A percentile compares a stretch with the other conserved stretches of the same genome.
These are phyloP conservation scores for Dioszegia aurantiaca DNA, from an alignment of 768 basidiomycete genomes.

Conservation along the genomic window DNA sequence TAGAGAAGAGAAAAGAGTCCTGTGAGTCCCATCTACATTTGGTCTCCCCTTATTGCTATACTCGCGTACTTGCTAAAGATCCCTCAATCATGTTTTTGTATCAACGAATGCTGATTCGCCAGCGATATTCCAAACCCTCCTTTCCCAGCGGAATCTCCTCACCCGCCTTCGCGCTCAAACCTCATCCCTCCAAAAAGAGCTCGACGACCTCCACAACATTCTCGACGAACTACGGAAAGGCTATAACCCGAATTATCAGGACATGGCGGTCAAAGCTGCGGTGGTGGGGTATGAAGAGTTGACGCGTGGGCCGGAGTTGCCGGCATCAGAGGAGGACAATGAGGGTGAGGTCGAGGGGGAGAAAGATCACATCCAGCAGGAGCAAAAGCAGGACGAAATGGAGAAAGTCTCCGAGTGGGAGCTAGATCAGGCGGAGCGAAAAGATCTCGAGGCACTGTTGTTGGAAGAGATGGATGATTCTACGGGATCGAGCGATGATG, in stretches of 20 bases:
- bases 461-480: conserved; percentile 59
- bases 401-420: conserved; percentile 55
- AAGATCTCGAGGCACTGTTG: conserved; percentile 71
- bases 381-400: conserved; percentile 19
- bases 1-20: conserved; percentile 81
- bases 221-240: conserved; percentile 73
- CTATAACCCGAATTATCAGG: conserved; percentile 98
- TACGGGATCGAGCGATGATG: conserved; percentile 29
- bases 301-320: conserved; percentile 4
- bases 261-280: conserved; percentile 97
- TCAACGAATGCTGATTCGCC: background rate
- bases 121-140: conserved; percentile 77
- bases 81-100: too few relatives aligned
- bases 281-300: conserved; percentile 83
- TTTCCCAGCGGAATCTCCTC: conserved; percentile 71
- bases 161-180: conserved; percentile 72
- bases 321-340: conserved; percentile 29
- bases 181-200: conserved; percentile 68
- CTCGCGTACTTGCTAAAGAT: too few relatives aligned
- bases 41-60: too few relatives aligned
- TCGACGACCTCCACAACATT: conserved; percentile 76
- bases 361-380: conserved; percentile 13
- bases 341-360: conserved; percentile 13
- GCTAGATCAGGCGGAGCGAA: conserved; percentile 55
- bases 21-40: conserved; percentile 58